phyloP scores from a whole-genome alignment of 2,329 filamentous ascomycete genomes.

The Pseudogymnoascus sp. region DNA sequence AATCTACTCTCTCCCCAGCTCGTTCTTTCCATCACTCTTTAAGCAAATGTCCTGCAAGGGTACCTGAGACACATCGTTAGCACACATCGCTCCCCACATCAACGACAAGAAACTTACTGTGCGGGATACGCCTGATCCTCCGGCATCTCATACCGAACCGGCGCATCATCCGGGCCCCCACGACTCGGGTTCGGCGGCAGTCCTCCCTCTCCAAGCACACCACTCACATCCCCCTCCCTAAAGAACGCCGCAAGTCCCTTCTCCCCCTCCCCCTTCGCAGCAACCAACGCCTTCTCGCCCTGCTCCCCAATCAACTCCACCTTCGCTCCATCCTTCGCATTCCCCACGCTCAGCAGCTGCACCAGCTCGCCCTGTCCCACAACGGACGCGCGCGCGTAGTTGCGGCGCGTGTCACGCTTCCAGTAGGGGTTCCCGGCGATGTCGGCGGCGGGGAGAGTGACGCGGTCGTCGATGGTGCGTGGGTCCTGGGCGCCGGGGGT shows the following conservation, averaged over 20 bases:
- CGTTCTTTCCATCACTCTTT: constrained; percentile 24
- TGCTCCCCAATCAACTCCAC: constrained; percentile 73
- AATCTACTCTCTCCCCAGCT: constrained; percentile 13
- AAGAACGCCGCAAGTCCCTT: constrained; percentile 68
- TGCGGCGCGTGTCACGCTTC: constrained; percentile 82
- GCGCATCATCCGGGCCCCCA: constrained; percentile 41
- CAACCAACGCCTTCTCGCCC: constrained; percentile 66
- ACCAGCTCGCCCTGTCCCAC: constrained; percentile 81
- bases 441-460: constrained; percentile 76
- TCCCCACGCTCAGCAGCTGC: constrained; percentile 77
- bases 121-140: constrained; percentile 65
- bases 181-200: constrained; percentile 81
- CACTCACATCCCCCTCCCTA: constrained; percentile 52
- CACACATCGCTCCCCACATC: constrained; percentile 10
- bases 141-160: constrained; percentile 61
- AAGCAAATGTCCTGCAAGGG: constrained; percentile 57
- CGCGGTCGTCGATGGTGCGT: constrained; percentile 68
- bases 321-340: constrained; percentile 64
- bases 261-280: constrained; percentile 66
- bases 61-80: constrained; percentile 43
- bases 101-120: constrained; percentile 45
- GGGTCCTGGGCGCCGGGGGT: constrained; percentile 68
- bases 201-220: constrained; percentile 66
- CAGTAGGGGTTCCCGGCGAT: constrained; percentile 92
- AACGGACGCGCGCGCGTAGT: constrained; percentile 73